Percentiles rank a stretch among this genome's conserved stretches.
Conservation (phyloP, 306 rosid genomes). For the Sesbania bispinosa region DNA sequence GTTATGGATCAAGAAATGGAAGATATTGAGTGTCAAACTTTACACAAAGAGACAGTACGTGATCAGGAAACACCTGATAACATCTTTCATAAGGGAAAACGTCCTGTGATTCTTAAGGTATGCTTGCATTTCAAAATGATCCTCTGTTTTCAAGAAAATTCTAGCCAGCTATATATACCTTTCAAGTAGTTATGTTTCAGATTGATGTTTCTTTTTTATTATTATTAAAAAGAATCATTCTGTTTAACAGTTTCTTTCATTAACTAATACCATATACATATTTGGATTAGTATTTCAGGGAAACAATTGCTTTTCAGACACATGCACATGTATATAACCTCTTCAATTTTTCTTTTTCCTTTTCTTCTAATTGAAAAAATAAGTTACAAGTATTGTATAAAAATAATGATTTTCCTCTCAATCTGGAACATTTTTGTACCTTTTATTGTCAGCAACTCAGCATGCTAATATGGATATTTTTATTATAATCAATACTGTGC, state of each 20-base stretch:
- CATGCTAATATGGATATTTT: not conserved
- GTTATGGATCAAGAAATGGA: conserved; percentile 33
- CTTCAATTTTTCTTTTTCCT: not conserved
- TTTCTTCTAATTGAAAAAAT: not conserved
- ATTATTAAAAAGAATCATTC: not conserved
- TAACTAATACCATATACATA: not conserved
- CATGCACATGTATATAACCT: not conserved
- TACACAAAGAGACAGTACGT: not conserved
- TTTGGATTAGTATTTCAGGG: not conserved
- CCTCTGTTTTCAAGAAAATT: not conserved
- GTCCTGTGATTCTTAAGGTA: conserved; percentile 55
- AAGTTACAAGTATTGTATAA: not conserved
- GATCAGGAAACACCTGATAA: conserved; percentile 7
- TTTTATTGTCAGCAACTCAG: too few relatives aligned
- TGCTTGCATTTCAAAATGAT: not conserved
- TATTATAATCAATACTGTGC: not conserved
- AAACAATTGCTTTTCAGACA: not conserved
- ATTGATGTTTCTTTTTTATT: not conserved
- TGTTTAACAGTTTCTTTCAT: not conserved
- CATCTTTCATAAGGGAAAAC: conserved; percentile 31
- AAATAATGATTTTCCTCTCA: not conserved
- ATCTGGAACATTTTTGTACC: not conserved
- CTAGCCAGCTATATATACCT: too few relatives aligned
- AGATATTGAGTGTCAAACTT: conserved; percentile 49
- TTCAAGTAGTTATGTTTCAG: not conserved